phyloP scores from a whole-genome alignment of 768 basidiomycete species.

The Steccherinum ochraceum region DNA sequence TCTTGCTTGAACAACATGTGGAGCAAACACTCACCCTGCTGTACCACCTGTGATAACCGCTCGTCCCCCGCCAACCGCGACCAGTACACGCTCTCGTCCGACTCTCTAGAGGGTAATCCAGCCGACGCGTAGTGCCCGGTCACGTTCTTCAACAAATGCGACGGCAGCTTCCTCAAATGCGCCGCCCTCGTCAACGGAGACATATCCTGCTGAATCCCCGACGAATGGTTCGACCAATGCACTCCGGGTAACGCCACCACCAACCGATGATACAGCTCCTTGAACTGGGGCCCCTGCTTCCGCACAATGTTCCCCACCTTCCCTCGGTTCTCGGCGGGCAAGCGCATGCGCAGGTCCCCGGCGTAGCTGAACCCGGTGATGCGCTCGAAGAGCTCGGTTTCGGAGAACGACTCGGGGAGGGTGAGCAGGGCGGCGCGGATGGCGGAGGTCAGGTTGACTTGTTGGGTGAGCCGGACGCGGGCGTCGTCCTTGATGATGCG shows the following conservation, averaged over 20 bases:
- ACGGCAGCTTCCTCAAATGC: conserved; percentile 76
- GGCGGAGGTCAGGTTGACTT: conserved; percentile 90
- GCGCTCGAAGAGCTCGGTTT: conserved; percentile 75
- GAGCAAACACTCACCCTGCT: conserved; percentile 37
- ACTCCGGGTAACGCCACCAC: conserved; percentile 77
- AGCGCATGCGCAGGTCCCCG: conserved; percentile 90
- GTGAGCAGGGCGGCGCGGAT: conserved; percentile 85
- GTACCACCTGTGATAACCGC: conserved; percentile 44
- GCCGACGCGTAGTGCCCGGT: conserved; percentile 41
- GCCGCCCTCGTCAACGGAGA: conserved; percentile 59
- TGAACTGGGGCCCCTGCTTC: conserved; percentile 77
- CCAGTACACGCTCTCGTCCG: conserved; percentile 76
- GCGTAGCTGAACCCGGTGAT: conserved; percentile 83
- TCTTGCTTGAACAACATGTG: background rate
- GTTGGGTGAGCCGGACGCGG: conserved; percentile 84
- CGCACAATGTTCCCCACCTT: conserved; percentile 94
- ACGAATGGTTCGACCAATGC: conserved; percentile 52
- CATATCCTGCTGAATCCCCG: conserved; percentile 68
- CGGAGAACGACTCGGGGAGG: conserved; percentile 77
- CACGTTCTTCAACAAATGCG: conserved; percentile 52
- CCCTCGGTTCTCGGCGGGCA: conserved; percentile 89
- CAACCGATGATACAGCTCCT: conserved; percentile 77
- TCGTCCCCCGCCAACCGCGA: conserved; percentile 60
- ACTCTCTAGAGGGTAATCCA: conserved; percentile 36
- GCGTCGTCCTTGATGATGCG: conserved; percentile 91